Percentiles rank a stretch among this genome's conserved stretches.
phyloP scores from a whole-genome alignment of 495 filamentous ascomycete genomes.

The Copromyces sp. region DNA sequence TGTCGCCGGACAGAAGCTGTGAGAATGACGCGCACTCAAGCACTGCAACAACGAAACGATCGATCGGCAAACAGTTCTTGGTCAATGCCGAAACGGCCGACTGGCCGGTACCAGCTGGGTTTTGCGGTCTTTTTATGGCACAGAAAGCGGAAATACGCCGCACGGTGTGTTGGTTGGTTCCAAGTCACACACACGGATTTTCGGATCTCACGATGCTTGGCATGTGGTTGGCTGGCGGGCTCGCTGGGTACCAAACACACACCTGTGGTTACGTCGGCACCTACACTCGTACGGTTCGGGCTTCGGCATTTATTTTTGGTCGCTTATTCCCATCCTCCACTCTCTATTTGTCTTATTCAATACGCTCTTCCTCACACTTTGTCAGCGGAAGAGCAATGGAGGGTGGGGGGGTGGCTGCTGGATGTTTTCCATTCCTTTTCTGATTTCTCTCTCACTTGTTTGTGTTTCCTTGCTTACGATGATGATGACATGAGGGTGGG shows the following conservation, averaged over 20 bases:
- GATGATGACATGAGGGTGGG: background rate
- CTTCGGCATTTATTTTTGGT: background rate
- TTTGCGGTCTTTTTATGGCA: too few species aligned
- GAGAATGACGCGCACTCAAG: background rate
- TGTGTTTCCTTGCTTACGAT: conserved; percentile 2
- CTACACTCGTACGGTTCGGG: background rate
- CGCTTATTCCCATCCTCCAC: background rate
- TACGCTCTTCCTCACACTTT: background rate
- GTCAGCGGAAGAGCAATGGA: conserved; percentile 4
- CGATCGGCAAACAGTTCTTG: background rate
- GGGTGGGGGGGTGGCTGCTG: background rate
- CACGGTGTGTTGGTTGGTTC: background rate
- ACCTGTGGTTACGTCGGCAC: background rate
- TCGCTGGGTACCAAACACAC: background rate
- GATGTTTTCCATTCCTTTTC: conserved; percentile 3
- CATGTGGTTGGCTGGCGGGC: background rate
- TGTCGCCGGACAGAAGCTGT: background rate
- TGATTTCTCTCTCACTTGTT: background rate
- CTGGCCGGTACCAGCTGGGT: background rate
- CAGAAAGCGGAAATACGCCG: background rate
- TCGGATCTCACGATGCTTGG: background rate
- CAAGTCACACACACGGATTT: background rate
- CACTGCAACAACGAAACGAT: background rate
- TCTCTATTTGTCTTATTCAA: background rate
- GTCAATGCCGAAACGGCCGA: background rate